Evolutionary conservation across 106 monocot species (phyloP), one percentile per base, ranked within the genome.

Genomic region (Dioscorea dumetorum): DNA sequence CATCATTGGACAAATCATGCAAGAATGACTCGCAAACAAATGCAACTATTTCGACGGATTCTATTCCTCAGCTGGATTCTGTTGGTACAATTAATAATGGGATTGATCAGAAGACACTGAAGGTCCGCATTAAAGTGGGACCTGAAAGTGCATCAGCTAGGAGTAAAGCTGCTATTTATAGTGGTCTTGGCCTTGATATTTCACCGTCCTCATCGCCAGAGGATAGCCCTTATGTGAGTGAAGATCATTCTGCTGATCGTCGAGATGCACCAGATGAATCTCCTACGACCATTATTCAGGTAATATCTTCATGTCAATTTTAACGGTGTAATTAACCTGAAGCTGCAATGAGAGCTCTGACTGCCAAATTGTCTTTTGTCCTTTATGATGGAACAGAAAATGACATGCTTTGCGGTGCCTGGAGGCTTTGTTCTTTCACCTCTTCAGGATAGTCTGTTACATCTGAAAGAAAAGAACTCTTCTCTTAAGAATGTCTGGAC

Each of bases 51-150:
- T 24, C 24, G 49, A 65, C 33, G 41, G 64, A 57, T 7, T 41
- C 34, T 62, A 15, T 24, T 53, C 50, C 61, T 5, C 73, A 79
- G 59, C 61, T 61, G 41, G 73, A 69, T 51, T 74, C 78, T 5
- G 18, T 21, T 34, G 72, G 34, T 54, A 51, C 58, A 51, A 15
- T 57, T 60, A 41, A 60, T 20, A 82, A 74, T 67, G 17, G 15
- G 57, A 73, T 33, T 64, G 79, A 87, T 62, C 83, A 81, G n/a
- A 87, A 82, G 57, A 73, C 78, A 52, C 65, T 94, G 66, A 94
- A 94, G 73, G 79, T 94, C 67, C 89, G 93, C 52, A 86, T 94
- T 58, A 94, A 84, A 82, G 83, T 94, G 57, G 86, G 86, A 24
- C 57, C 76, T 50, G 84, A 78, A 22, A 82, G 61, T 61, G 48